Evolutionary conservation across 2,329 filamentous ascomycete genomes (phyloP), one percentile per base, ranked within the genome.

Genomic region (Myriosclerotinia scirpicola): DNA sequence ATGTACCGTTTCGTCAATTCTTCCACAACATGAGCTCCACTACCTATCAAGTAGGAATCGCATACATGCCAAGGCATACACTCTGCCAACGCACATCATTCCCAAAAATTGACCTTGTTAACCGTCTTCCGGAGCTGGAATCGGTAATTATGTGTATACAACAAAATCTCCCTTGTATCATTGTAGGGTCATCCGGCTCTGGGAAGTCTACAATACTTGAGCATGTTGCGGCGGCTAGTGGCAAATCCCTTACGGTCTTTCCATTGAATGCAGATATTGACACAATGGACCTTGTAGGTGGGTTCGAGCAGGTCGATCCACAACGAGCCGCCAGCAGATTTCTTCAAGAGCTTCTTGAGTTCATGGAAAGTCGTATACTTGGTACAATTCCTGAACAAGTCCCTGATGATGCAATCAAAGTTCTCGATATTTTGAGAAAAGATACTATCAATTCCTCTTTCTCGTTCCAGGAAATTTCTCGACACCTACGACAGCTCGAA

Each of bases 221-320:
- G 68, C 89, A 94, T 70, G 83, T 97, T 38, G 93, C 95, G n/a
- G 88, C 90, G 15, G 80, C 90, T 34, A 86, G 87, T 53, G 95
- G 95, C 34, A 90, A 90, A 65, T 83, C 87, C 1, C 81, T 98
- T 4, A 85, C 93, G 42, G 90, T 92, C 20, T 91, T 98, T 73
- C 88, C 93, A 0, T 87, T 99, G 79, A 99, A 97, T 75, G 90
- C 93, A 8, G 96, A 99, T 73, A 91, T 97, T 54, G 95, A 99
- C 77, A 93, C 94, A 0, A 97, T 97, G 88, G 95, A 99, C 78
- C 86, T 99, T 66, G 92, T 99, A 66, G 95, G 95, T 74, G 95
- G 95, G 0, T 99, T 97, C 75, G 95, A 99, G 77, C 95, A 99
- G 78, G 88, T 92, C 22, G 95, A 99, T 76, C 87, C 91, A 30